Evolutionary conservation across 352 stramenopile genomes (phyloP).

Genomic region (Phytopythium delawarense): DNA sequence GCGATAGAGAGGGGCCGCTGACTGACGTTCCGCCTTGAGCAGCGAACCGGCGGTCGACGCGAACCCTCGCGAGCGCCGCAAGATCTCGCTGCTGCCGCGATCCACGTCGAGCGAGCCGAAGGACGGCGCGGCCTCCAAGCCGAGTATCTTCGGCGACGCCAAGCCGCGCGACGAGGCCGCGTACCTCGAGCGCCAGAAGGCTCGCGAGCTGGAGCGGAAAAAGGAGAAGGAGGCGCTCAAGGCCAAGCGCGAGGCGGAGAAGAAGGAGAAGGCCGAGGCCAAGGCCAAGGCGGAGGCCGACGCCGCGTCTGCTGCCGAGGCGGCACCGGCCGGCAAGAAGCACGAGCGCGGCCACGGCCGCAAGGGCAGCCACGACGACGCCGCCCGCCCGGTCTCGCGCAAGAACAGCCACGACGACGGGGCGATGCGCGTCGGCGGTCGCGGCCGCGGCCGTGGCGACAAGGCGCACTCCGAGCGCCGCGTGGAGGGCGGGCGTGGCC

Average conservation of each 20-base stretch:
- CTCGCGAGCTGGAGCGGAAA: constrained; percentile 21
- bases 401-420: constrained; percentile 50
- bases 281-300: constrained; percentile 8
- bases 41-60: constrained; percentile 20
- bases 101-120: constrained; percentile 34
- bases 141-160: constrained; percentile 80
- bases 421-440: constrained; percentile 21
- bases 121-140: constrained; percentile 14
- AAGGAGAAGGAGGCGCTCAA: constrained; percentile 18
- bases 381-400: constrained; percentile 7
- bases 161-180: constrained; percentile 74
- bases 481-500: constrained; percentile 30
- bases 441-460: constrained; percentile 35
- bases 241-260: constrained; percentile 17
- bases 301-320: background rate
- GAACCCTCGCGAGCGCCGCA: constrained; percentile 42
- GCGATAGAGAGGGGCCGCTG: background rate
- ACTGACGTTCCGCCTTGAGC: background rate
- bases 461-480: constrained; percentile 11
- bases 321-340: constrained; percentile 7
- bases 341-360: constrained; percentile 11
- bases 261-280: constrained; percentile 17
- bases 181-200: constrained; percentile 69
- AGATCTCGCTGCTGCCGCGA: constrained; percentile 57
- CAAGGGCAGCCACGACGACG: constrained; percentile 25